A percentile compares a stretch with the other conserved stretches of the same genome.
Conservation (phyloP, 768 basidiomycete species). For the Xerocomus potaroensis region DNA sequence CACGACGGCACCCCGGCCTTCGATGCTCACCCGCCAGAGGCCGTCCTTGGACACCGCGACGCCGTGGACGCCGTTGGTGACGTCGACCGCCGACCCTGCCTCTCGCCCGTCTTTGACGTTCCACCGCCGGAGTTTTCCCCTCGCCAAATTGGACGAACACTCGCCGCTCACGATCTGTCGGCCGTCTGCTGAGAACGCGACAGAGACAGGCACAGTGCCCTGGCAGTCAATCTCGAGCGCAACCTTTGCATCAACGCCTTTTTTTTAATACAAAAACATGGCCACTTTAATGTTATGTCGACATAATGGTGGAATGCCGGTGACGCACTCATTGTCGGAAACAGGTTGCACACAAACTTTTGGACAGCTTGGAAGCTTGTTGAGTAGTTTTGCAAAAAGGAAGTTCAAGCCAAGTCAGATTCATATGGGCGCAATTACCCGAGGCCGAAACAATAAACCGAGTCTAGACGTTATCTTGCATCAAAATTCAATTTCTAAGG, state of each 20-base stretch:
- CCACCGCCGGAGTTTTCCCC: slow-evolving; percentile 4
- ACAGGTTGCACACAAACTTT: no score
- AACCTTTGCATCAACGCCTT: neutral
- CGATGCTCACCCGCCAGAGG: slow-evolving; percentile 5
- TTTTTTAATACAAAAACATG: no score
- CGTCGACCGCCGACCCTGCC: neutral
- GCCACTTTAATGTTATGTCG: no score
- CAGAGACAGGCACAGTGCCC: slow-evolving; percentile 1
- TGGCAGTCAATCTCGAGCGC: slow-evolving; percentile 7
- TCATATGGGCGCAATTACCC: no score
- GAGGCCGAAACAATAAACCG: no score
- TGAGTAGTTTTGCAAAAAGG: no score
- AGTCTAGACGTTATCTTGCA: no score
- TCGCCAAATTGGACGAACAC: neutral
- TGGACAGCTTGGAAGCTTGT: no score
- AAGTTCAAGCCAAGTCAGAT: no score
- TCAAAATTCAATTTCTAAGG: no score
- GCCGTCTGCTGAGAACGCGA: slow-evolving; percentile 4
- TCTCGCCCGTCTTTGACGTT: neutral
- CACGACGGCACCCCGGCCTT: slow-evolving; percentile 1
- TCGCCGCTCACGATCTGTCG: slow-evolving; percentile 6
- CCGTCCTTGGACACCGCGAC: slow-evolving; percentile 8
- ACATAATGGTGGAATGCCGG: no score
- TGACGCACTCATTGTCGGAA: no score
- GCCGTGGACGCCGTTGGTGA: neutral